Conservation (phyloP, 106 monocot genomes). For the Dactylorhiza incarnata region DNA sequence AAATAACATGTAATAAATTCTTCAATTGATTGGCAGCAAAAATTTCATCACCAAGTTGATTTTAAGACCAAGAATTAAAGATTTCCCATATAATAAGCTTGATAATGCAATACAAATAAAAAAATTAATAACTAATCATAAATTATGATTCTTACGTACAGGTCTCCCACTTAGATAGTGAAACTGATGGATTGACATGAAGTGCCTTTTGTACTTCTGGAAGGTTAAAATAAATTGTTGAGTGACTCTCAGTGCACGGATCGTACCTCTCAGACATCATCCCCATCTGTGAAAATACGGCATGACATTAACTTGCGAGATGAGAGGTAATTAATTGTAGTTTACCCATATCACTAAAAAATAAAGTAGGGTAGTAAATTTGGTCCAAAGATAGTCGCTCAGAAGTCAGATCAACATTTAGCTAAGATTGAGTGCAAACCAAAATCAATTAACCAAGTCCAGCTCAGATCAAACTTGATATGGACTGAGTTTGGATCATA, state of each 20-base stretch:
- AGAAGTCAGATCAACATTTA: too few species aligned
- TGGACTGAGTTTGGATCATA: too few species aligned
- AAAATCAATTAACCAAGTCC: too few species aligned
- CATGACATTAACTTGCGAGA: too few species aligned
- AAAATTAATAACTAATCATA: not conserved
- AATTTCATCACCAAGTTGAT: not conserved
- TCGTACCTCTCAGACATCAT: constrained; percentile 72
- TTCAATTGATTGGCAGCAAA: not conserved
- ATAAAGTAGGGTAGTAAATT: too few species aligned
- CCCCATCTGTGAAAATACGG: constrained; percentile 34
- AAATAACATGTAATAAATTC: not conserved
- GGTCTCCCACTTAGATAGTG: constrained; percentile 72
- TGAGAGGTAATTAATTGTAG: not conserved
- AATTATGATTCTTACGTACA: constrained; percentile 55
- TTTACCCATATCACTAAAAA: not conserved
- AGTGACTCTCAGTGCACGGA: constrained; percentile 91
- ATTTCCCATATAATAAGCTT: not conserved
- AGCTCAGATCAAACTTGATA: too few species aligned
- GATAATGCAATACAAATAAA: not conserved
- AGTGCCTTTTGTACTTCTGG: constrained; percentile 86
- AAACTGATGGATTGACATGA: constrained; percentile 63
- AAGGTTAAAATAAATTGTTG: constrained; percentile 88
- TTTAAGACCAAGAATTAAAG: not conserved
- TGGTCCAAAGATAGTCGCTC: too few species aligned
- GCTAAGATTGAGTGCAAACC: too few species aligned